These are phyloP conservation scores for Penicillium corylophilum DNA, from an alignment of 2,329 filamentous ascomycete genomes.

Conservation along the genomic window DNA sequence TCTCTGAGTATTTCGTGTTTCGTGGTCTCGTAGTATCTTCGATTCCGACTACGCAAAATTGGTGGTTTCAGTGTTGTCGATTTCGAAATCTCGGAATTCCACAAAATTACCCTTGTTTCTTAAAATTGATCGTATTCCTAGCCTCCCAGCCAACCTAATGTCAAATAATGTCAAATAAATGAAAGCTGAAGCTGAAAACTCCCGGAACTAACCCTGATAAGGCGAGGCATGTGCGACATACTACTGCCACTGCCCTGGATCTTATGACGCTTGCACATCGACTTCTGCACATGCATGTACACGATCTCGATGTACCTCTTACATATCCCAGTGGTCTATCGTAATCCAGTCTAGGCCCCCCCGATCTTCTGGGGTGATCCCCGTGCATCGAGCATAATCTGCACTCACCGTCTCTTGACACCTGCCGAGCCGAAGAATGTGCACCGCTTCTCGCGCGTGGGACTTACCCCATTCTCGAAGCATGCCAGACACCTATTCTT, in stretches of 20 bases:
- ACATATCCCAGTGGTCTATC: neutral
- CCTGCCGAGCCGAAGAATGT: slow-evolving; percentile 9
- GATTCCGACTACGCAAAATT: neutral
- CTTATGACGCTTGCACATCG: neutral
- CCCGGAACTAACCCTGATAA: neutral
- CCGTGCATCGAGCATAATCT: neutral
- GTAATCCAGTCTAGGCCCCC: neutral
- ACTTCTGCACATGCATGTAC: neutral
- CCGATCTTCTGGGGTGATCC: neutral
- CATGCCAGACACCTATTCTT: slow-evolving; percentile 7
- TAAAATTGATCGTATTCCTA: no score
- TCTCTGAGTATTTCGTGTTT: neutral
- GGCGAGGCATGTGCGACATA: slow-evolving; percentile 1
- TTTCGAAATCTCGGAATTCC: neutral
- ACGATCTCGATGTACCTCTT: neutral
- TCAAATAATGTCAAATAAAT: no score
- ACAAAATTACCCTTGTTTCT: no score
- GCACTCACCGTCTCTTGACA: slow-evolving; percentile 15
- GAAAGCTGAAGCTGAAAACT: neutral
- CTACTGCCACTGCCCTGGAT: neutral
- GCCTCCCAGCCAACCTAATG: no score
- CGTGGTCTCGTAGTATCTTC: neutral
- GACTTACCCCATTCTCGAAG: slow-evolving; percentile 20
- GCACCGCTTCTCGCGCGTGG: slow-evolving; percentile 4
- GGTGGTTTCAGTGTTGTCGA: neutral